A percentile compares a stretch with the other conserved stretches of the same genome.
phyloP scores from a whole-genome alignment of 2,329 filamentous ascomycete genomes.

The Acrocalymma vagum region DNA sequence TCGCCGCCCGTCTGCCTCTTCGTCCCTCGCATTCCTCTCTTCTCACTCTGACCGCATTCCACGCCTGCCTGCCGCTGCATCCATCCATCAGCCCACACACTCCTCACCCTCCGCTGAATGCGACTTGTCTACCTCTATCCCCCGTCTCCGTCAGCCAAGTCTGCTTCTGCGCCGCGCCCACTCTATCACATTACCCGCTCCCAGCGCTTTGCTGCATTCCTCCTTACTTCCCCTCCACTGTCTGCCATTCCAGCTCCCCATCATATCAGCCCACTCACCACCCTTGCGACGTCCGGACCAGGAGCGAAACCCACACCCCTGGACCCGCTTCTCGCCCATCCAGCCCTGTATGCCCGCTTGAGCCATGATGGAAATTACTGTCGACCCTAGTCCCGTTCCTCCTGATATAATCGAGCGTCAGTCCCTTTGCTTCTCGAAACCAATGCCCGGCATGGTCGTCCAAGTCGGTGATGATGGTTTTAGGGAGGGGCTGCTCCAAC shows the following conservation, averaged over 20 bases:
- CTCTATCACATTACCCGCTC: constrained; percentile 14
- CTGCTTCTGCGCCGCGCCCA: constrained; percentile 10
- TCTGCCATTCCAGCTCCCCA: constrained; percentile 8
- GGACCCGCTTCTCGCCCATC: constrained; percentile 18
- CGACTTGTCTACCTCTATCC: constrained; percentile 23
- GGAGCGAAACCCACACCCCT: constrained; percentile 19
- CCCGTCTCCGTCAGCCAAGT: constrained; percentile 27
- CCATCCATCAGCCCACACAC: constrained; percentile 12
- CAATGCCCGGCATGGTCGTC: constrained; percentile 52
- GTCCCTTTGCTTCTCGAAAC: constrained; percentile 52
- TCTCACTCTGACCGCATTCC: constrained; percentile 31
- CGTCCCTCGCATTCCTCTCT: constrained; percentile 34
- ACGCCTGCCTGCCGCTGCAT: constrained; percentile 24
- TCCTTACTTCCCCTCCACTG: constrained; percentile 9
- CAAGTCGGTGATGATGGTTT: constrained; percentile 56
- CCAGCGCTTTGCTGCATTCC: constrained; percentile 12
- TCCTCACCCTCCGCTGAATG: constrained; percentile 30
- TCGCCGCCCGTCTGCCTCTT: constrained; percentile 27
- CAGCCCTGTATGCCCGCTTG: constrained; percentile 33
- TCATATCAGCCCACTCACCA: constrained; percentile 20
- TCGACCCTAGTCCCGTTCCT: constrained; percentile 35
- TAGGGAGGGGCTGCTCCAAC: constrained; percentile 42
- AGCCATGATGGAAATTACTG: constrained; percentile 39
- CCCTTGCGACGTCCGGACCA: constrained; percentile 12
- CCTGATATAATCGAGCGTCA: constrained; percentile 52